A percentile compares a stretch with the other conserved stretches of the same genome.
phyloP scores from a whole-genome alignment of 805 yeast genomes.

The Gaillardinia entomophila region DNA sequence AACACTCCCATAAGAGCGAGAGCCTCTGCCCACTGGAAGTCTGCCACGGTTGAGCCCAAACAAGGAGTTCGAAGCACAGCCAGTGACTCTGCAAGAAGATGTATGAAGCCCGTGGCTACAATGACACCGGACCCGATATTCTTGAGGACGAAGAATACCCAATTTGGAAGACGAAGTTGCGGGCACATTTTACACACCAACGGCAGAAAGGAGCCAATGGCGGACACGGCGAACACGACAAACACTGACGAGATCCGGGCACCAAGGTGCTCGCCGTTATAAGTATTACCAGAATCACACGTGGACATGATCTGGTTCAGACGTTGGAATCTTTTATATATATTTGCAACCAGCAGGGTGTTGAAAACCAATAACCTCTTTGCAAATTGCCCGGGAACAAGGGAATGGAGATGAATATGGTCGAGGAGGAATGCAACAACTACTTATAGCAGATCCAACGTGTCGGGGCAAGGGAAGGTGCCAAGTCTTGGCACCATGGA shows the following conservation, averaged over 20 bases:
- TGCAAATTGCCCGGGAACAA: no score
- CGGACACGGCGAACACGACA: constrained; percentile 23
- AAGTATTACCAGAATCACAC: constrained; percentile 13
- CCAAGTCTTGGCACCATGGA: no score
- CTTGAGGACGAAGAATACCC: constrained; percentile 21
- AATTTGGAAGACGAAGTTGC: constrained; percentile 16
- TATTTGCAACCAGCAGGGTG: no score
- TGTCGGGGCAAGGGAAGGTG: no score
- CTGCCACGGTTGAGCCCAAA: constrained; percentile 18
- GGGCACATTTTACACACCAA: constrained; percentile 15
- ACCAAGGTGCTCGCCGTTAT: constrained; percentile 17
- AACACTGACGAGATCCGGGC: constrained; percentile 25
- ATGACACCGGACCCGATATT: constrained; percentile 32
- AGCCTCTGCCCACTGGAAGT: constrained; percentile 28
- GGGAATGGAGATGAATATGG: no score
- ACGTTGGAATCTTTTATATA: no score
- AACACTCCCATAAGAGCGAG: constrained; percentile 26
- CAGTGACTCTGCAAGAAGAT: constrained; percentile 26
- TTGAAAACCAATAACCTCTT: no score
- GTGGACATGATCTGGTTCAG: no score
- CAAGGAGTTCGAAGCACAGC: constrained; percentile 20
- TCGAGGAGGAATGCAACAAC: no score
- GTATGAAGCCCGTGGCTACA: constrained; percentile 31
- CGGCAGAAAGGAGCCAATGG: constrained; percentile 26
- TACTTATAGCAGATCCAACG: no score